phyloP scores from a whole-genome alignment of 148 eudicot species.

The Cornus florida region DNA sequence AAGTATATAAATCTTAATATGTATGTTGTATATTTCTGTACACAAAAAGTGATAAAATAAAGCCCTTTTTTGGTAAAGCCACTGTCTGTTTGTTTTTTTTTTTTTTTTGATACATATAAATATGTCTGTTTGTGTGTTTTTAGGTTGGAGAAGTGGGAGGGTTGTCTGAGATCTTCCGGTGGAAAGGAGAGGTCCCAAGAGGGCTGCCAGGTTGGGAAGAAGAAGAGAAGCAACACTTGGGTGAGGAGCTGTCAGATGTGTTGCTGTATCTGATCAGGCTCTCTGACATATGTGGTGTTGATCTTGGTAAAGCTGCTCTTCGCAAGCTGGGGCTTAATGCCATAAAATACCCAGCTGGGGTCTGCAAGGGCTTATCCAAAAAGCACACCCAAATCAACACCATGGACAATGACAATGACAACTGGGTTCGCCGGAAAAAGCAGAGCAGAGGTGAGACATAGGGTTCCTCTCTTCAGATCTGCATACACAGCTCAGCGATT shows the following conservation, averaged over 20 bases:
- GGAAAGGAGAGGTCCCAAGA: constrained; percentile 79
- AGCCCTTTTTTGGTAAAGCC: too few species aligned
- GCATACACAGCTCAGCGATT: too few species aligned
- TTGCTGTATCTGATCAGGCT: constrained; percentile 67
- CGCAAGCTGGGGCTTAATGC: constrained; percentile 64
- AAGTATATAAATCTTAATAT: too few species aligned
- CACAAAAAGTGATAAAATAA: too few species aligned
- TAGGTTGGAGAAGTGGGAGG: constrained; percentile 85
- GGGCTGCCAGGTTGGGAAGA: constrained; percentile 66
- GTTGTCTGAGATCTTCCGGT: constrained; percentile 70
- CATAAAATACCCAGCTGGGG: constrained; percentile 53
- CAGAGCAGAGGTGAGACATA: too few species aligned
- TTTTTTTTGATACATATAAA: background rate
- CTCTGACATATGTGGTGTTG: constrained; percentile 68
- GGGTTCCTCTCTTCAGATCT: too few species aligned
- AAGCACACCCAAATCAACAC: constrained; percentile 27
- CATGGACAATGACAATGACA: background rate
- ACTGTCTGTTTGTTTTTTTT: too few species aligned
- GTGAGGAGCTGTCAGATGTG: constrained; percentile 77
- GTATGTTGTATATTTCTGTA: background rate
- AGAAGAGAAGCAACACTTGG: constrained; percentile 64
- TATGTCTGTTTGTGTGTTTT: background rate
- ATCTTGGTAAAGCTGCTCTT: constrained; percentile 76
- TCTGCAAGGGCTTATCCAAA: constrained; percentile 50
- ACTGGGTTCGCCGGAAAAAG: too few species aligned